phyloP scores from a whole-genome alignment of 768 basidiomycete genomes.

The Rhizopogon vesiculosus region DNA sequence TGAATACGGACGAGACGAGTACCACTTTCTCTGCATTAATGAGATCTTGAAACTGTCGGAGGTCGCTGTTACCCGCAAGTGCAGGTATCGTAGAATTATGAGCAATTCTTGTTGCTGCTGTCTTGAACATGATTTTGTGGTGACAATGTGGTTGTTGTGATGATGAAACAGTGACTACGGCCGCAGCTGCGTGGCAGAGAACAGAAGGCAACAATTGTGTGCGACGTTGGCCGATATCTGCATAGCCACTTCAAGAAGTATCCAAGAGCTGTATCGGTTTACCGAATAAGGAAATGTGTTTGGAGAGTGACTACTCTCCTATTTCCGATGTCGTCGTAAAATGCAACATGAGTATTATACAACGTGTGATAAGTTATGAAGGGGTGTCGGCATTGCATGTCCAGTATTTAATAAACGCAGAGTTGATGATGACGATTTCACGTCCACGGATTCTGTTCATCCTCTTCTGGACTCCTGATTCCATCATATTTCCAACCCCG shows the following conservation, averaged over 20 bases:
- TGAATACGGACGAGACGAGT: conserved; percentile 55
- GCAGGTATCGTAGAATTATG: conserved; percentile 83
- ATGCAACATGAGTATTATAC: not conserved
- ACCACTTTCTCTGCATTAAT: conserved; percentile 87
- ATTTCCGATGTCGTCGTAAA: too few relatives aligned
- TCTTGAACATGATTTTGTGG: conserved; percentile 58
- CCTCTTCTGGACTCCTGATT: conserved; percentile 10
- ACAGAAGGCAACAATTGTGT: too few relatives aligned
- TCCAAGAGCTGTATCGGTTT: too few relatives aligned
- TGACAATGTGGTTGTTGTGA: not conserved
- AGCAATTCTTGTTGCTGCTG: conserved; percentile 77
- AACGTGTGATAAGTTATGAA: not conserved
- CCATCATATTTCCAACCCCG: conserved; percentile 7
- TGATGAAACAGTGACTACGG: too few relatives aligned
- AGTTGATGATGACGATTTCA: not conserved
- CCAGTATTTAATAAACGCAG: not conserved
- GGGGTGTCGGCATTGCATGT: not conserved
- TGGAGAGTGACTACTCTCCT: too few relatives aligned
- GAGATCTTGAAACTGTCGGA: conserved; percentile 79
- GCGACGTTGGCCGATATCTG: too few relatives aligned
- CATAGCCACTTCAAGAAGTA: not conserved
- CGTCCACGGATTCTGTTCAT: conserved; percentile 23
- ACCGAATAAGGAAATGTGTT: too few relatives aligned
- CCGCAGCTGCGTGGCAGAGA: too few relatives aligned
- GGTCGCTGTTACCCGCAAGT: conserved; percentile 67